Conservation (phyloP, 495 filamentous ascomycete genomes). For the Lepidopterella palustris region DNA sequence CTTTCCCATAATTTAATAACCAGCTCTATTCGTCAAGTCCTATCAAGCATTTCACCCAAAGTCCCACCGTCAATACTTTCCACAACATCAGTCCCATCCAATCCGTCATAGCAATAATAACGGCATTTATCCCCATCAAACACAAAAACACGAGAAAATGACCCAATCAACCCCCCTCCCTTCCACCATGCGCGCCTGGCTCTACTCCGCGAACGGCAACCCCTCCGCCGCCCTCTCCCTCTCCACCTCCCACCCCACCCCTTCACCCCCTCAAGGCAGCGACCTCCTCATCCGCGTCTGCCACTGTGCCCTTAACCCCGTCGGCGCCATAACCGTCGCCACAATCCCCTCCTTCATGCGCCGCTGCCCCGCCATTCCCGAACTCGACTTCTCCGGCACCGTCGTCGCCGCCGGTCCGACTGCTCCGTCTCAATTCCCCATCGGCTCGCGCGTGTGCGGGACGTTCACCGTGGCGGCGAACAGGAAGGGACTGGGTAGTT, state of each 20-base stretch:
- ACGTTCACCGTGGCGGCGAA: constrained; percentile 22
- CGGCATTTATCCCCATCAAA: no score
- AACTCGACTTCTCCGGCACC: constrained; percentile 40
- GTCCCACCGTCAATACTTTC: no score
- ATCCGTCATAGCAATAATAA: no score
- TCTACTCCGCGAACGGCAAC: neutral
- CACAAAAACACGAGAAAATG: no score
- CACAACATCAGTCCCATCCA: no score
- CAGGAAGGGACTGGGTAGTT: constrained; percentile 23
- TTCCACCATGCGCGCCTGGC: neutral
- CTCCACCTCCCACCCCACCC: neutral
- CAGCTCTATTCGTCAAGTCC: no score
- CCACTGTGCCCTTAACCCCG: constrained; percentile 41
- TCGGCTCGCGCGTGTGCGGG: constrained; percentile 34
- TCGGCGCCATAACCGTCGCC: constrained; percentile 32
- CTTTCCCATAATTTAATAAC: no score
- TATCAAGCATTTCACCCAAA: no score
- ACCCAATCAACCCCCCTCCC: neutral
- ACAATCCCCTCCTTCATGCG: constrained; percentile 34
- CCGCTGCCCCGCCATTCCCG: constrained; percentile 35
- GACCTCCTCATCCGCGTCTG: constrained; percentile 38
- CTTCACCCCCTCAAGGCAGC: constrained; percentile 13
- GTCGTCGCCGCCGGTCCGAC: constrained; percentile 30
- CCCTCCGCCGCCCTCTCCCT: constrained; percentile 22
- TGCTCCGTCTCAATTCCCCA: constrained; percentile 16